Conservation (phyloP, 768 basidiomycete species). For the Lactarius sp. region DNA sequence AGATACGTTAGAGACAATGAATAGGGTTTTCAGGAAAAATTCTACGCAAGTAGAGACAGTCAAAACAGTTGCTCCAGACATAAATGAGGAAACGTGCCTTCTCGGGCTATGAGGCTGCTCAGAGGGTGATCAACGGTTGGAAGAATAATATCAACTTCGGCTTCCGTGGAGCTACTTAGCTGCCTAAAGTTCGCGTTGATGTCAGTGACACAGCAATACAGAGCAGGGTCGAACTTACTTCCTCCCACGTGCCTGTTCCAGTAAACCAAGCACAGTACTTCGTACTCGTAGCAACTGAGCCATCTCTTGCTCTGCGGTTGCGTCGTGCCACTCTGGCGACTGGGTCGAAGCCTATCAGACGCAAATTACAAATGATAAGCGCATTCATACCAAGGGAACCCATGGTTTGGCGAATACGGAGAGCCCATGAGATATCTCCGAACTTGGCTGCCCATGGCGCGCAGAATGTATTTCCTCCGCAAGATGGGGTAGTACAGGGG, state of each 20-base stretch:
- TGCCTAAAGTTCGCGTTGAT: constrained; percentile 39
- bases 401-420: constrained; percentile 76
- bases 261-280: constrained; percentile 51
- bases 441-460: constrained; percentile 21
- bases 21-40: constrained; percentile 61
- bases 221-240: constrained; percentile 48
- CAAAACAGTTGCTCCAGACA: constrained; percentile 1
- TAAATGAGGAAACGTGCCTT: constrained; percentile 28
- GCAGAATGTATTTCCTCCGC: constrained; percentile 77
- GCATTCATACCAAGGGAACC: constrained; percentile 56
- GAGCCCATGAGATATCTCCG: constrained; percentile 28
- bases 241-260: constrained; percentile 71
- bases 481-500: constrained; percentile 85
- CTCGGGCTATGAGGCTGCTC: constrained; percentile 41
- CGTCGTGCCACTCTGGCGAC: constrained; percentile 60
- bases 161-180: constrained; percentile 74
- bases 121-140: constrained; percentile 34
- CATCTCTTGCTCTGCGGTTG: constrained; percentile 58
- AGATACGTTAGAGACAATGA: constrained; percentile 72
- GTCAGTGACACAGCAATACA: not conserved
- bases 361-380: not conserved
- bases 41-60: constrained; percentile 39
- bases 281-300: constrained; percentile 54
- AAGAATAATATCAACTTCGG: constrained; percentile 60
- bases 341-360: constrained; percentile 27